Conservation (phyloP, 371 early-diverging fungal species). For the Saksenaea vasiformis region DNA sequence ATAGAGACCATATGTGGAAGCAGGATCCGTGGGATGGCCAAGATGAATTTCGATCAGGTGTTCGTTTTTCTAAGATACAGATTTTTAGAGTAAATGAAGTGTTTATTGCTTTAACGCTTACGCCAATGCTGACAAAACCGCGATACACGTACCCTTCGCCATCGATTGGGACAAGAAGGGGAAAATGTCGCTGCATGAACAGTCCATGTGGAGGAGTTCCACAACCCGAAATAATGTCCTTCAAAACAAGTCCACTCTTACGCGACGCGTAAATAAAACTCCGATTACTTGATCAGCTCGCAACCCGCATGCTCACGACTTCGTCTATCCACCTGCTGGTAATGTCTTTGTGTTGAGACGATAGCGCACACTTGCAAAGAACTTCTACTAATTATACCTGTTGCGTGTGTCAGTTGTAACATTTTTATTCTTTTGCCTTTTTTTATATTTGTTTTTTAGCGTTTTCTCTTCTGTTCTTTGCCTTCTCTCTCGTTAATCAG, state of each 20-base stretch:
- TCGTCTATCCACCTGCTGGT: no score
- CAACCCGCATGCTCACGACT: no score
- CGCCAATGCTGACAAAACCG: constrained; percentile 42
- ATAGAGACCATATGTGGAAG: constrained; percentile 11
- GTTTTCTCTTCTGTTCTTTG: no score
- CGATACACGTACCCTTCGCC: constrained; percentile 28
- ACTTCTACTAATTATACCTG: no score
- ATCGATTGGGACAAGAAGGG: constrained; percentile 38
- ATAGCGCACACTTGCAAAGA: no score
- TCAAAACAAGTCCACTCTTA: constrained; percentile 10
- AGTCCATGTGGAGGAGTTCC: constrained; percentile 4
- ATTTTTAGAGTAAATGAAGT: neutral
- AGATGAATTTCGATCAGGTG: constrained; percentile 25
- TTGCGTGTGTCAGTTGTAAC: no score
- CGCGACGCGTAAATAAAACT: constrained; percentile 8
- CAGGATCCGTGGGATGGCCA: neutral
- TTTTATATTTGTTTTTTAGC: no score
- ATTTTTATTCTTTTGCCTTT: no score
- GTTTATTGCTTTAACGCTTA: constrained; percentile 15
- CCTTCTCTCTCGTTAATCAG: no score
- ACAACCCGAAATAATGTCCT: neutral
- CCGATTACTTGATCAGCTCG: neutral
- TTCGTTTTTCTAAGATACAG: constrained; percentile 20
- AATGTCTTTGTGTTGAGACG: no score
- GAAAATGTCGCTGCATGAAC: constrained; percentile 25